A percentile compares a stretch with the other conserved stretches of the same genome.
Conservation (phyloP, 2,329 filamentous ascomycete species). For the Neocucurbitaria cava region DNA sequence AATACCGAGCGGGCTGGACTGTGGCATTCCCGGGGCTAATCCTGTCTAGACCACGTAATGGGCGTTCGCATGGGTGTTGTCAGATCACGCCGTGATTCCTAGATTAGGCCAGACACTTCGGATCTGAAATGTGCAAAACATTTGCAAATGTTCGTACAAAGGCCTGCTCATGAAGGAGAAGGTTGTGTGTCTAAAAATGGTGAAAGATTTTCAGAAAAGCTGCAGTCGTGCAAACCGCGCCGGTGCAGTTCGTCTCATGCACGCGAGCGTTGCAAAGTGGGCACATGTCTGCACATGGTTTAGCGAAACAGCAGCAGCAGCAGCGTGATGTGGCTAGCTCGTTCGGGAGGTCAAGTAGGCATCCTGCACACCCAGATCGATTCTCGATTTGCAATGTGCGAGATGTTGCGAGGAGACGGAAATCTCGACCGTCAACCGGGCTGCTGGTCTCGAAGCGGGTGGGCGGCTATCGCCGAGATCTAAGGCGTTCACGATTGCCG, state of each 20-base stretch:
- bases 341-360: not conserved
- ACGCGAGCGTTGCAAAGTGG: not conserved
- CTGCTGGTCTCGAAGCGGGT: slow-evolving; percentile 5
- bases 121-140: too few relatives aligned
- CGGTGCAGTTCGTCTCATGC: not conserved
- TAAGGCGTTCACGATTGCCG: not conserved
- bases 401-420: not conserved
- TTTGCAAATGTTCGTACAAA: too few relatives aligned
- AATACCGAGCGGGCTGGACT: not conserved
- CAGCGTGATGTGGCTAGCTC: not conserved
- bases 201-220: not conserved
- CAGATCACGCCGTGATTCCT: too few relatives aligned
- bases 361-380: not conserved
- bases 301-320: not conserved
- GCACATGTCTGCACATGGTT: not conserved
- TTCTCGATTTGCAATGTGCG: not conserved
- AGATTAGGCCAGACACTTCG: too few relatives aligned
- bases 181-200: not conserved
- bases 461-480: slow-evolving; percentile 9
- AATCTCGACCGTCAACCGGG: slow-evolving; percentile 19
- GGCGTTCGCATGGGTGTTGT: too few relatives aligned
- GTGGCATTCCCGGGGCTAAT: not conserved
- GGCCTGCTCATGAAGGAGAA: too few relatives aligned
- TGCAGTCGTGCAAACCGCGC: not conserved
- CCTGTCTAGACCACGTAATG: not conserved